phyloP scores from a whole-genome alignment of 2,329 filamentous ascomycete genomes.

The Neofusicoccum sp. region DNA sequence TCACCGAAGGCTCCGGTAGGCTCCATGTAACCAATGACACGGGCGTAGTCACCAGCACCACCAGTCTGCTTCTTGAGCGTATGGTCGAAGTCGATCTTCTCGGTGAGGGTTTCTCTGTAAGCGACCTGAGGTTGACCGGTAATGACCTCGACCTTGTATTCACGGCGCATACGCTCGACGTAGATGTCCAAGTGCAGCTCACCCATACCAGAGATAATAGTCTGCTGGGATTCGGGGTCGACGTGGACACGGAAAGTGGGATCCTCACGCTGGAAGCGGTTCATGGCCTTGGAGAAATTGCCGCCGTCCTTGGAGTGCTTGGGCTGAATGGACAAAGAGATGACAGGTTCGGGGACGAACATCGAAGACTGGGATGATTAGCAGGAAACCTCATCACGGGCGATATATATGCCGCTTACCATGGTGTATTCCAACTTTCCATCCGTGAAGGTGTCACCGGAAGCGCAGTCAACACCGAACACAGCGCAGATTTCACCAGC shows the following conservation, averaged over 20 bases:
- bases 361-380: conserved; percentile 64
- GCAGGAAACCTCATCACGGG: neutral
- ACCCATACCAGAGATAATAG: conserved; percentile 97
- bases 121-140: conserved; percentile 97
- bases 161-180: conserved; percentile 90
- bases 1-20: conserved; percentile 70
- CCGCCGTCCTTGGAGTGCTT: conserved; percentile 88
- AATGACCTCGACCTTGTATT: conserved; percentile 93
- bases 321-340: conserved; percentile 94
- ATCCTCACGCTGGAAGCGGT: conserved; percentile 96
- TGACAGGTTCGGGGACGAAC: conserved; percentile 97
- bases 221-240: conserved; percentile 89
- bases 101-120: conserved; percentile 89
- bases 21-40: conserved; percentile 88
- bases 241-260: conserved; percentile 95
- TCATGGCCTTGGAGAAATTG: conserved; percentile 98
- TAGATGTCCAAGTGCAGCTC: conserved; percentile 97
- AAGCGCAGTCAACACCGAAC: conserved; percentile 96
- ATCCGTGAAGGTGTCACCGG: conserved; percentile 97
- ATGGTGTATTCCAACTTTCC: conserved; percentile 89
- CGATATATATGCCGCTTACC: conserved; percentile 39
- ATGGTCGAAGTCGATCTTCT: conserved; percentile 82
- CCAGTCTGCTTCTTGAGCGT: conserved; percentile 93
- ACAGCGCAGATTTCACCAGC: conserved; percentile 98
- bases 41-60: conserved; percentile 91